Conservation (phyloP, 805 yeast species). For the Starmerella bombicola region DNA sequence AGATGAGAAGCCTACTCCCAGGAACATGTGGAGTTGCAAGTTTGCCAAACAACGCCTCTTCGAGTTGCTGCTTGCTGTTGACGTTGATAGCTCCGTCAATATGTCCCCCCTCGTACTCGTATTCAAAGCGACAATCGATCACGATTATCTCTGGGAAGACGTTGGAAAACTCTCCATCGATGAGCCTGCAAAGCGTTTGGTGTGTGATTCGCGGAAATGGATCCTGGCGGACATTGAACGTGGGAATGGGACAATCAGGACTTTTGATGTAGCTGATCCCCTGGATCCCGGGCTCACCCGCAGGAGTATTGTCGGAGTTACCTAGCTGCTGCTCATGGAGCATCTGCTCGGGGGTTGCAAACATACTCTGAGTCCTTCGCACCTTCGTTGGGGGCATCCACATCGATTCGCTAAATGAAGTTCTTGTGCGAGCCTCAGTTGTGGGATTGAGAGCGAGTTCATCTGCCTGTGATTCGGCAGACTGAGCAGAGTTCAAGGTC, state of each 20-base stretch:
- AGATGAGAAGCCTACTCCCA: slow-evolving; percentile 46
- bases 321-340: slow-evolving; percentile 29
- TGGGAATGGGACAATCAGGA: slow-evolving; percentile 28
- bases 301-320: slow-evolving; percentile 14
- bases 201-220: slow-evolving; percentile 58
- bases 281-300: slow-evolving; percentile 7
- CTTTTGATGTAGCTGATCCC: slow-evolving; percentile 15
- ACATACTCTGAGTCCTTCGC: slow-evolving; percentile 60
- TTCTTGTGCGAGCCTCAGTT: neutral
- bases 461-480: neutral
- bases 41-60: slow-evolving; percentile 36
- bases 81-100: slow-evolving; percentile 71
- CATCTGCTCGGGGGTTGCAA: slow-evolving; percentile 42
- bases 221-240: slow-evolving; percentile 41
- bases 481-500: too few relatives aligned
- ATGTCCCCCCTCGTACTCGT: slow-evolving; percentile 90
- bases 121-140: slow-evolving; percentile 84
- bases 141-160: slow-evolving; percentile 47
- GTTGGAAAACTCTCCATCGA: slow-evolving; percentile 42
- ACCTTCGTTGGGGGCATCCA: slow-evolving; percentile 27
- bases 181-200: slow-evolving; percentile 42
- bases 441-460: too few relatives aligned
- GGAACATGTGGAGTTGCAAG: neutral
- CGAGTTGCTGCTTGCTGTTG: slow-evolving; percentile 56
- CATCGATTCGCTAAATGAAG: neutral